Conservation (phyloP, 2,329 filamentous ascomycete genomes). For the Nemania sp. region DNA sequence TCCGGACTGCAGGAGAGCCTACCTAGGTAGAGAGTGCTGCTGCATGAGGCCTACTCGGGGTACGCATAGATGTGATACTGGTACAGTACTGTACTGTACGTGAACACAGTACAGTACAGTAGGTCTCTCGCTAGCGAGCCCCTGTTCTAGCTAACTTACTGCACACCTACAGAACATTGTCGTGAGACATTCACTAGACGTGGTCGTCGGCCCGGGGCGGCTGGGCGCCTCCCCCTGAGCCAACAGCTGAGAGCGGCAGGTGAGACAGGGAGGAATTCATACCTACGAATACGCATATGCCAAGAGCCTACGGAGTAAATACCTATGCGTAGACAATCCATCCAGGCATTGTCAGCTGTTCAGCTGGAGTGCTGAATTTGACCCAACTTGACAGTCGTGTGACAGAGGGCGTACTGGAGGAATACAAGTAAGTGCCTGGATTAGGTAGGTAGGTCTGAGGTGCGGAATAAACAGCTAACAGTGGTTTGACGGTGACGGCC, state of each 20-base stretch:
- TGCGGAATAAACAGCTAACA: not conserved
- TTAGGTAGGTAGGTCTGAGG: not conserved
- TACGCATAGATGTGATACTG: not conserved
- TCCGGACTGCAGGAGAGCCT: not conserved
- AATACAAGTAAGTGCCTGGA: too few relatives aligned
- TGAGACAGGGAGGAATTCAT: slow-evolving; percentile 12
- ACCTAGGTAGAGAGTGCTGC: too few relatives aligned
- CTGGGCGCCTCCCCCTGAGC: too few relatives aligned
- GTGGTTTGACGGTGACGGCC: not conserved
- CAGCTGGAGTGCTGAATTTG: slow-evolving; percentile 13
- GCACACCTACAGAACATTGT: too few relatives aligned
- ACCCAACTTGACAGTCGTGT: slow-evolving; percentile 16
- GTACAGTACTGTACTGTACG: too few relatives aligned
- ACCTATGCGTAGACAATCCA: not conserved
- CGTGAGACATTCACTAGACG: too few relatives aligned
- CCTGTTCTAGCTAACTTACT: not conserved
- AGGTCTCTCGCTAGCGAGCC: not conserved
- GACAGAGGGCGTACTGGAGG: not conserved
- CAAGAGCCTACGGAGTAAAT: not conserved
- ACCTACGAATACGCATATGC: not conserved
- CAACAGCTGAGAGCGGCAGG: slow-evolving; percentile 7
- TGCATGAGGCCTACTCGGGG: not conserved
- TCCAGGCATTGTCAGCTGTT: slow-evolving; percentile 6
- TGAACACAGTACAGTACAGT: too few relatives aligned
- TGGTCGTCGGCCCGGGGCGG: too few relatives aligned